Conservation (phyloP, 2,329 filamentous ascomycete genomes). For the Lachnellula arida region DNA sequence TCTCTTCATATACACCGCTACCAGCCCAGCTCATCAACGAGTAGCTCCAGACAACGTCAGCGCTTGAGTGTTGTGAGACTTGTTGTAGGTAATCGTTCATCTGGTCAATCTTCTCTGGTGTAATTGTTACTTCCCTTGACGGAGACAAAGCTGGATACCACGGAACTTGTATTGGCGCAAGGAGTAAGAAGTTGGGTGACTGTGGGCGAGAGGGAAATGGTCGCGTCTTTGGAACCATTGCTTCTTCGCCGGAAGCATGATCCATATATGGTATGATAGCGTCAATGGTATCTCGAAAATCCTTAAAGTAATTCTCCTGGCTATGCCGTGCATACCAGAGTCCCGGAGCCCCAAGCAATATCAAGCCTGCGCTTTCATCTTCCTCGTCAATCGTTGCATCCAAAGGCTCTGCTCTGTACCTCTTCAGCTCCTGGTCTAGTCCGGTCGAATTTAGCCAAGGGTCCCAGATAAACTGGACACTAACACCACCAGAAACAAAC, state of each 20-base stretch:
- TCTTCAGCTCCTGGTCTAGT: constrained; percentile 38
- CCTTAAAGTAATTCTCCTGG: constrained; percentile 39
- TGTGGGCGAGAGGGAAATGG: constrained; percentile 17
- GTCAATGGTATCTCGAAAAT: constrained; percentile 44
- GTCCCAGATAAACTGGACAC: constrained; percentile 57
- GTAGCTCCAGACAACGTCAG: constrained; percentile 47
- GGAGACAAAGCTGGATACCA: constrained; percentile 28
- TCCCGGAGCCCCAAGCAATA: constrained; percentile 50
- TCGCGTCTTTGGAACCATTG: constrained; percentile 14
- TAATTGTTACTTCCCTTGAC: constrained; percentile 39
- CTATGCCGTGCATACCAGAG: constrained; percentile 51
- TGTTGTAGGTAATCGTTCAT: constrained; percentile 50
- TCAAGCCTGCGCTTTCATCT: constrained; percentile 38
- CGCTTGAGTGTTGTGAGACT: constrained; percentile 36
- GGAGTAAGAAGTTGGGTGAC: constrained; percentile 26
- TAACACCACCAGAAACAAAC: constrained; percentile 41
- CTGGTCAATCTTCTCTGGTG: constrained; percentile 42
- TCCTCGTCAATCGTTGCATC: constrained; percentile 17
- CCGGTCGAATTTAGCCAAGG: constrained; percentile 52
- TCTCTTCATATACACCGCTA: constrained; percentile 38
- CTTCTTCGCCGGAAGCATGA: constrained; percentile 25
- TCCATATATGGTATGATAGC: constrained; percentile 38
- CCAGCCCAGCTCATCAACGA: constrained; percentile 42
- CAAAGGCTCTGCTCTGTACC: constrained; percentile 30
- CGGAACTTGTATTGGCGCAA: constrained; percentile 33